Evolutionary conservation across 1,284 basidiomycete genomes (phyloP), one percentile per base, ranked within the genome.

Genomic region (Psilocybe mexicana): DNA sequence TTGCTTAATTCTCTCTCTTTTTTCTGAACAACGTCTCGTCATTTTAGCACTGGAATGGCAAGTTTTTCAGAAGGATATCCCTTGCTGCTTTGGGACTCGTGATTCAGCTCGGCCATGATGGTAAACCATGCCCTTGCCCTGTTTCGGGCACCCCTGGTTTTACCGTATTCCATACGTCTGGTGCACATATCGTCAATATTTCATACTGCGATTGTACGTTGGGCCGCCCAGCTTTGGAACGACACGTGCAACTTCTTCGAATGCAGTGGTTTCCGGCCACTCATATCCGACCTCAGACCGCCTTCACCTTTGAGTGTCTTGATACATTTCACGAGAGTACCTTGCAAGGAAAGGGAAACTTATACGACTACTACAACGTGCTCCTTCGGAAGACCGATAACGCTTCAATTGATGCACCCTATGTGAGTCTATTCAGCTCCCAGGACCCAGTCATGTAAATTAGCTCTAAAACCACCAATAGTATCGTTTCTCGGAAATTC

Each of bases 231-330:
- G 26, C 42, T 8, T 18, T 18, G 18, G 33, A 48, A 2, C 18
- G 49, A 2, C 23, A 43, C 3, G 25, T 49, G 1, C 67, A 68
- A 47, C 33, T 68, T 0, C 42, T 67, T 1, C 56, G 57, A 1
- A 46, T 48, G 8, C 44, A 54, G 35, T 64, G 62, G 61, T 64
- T 65, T 46, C 65, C 60, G 0, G 63, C 67, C 1, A 61, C 60
- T 1, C 38, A 51, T 14, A 30, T 6, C 1, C 52, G 58, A 0
- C 62, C 60, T 10, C 58, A 64, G 24, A 68, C 64, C 2, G 64
- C 54, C 5, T 67, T 65, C 43, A 68, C 64, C 0, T 64, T 68
- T n/a, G 55, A 65, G 11, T 55, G 51, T 23, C 61, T 68, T 3
- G 58, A 65, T 2, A 58, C 38, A 0, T 65, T 65, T 33, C 62